Conservation (phyloP, 1,284 basidiomycete genomes). For the Leccinum solheimii region DNA sequence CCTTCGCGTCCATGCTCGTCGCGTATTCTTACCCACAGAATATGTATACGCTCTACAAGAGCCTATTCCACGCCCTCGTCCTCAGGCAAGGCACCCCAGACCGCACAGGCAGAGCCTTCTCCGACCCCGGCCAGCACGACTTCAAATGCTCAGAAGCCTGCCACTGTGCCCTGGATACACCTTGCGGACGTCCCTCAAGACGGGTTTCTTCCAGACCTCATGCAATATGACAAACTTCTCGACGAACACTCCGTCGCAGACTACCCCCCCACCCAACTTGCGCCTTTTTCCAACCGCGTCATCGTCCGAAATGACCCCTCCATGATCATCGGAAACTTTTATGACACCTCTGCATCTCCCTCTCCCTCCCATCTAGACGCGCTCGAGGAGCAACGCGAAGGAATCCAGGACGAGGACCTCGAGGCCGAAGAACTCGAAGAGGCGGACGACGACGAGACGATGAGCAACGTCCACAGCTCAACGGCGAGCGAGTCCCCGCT, state of each 20-base stretch:
- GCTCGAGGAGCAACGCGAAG: slow-evolving; percentile 11
- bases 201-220: slow-evolving; percentile 53
- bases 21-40: not conserved
- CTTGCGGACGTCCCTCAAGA: slow-evolving; percentile 27
- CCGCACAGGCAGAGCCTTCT: slow-evolving; percentile 1
- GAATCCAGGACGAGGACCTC: slow-evolving; percentile 6
- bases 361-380: slow-evolving; percentile 3
- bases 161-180: slow-evolving; percentile 17
- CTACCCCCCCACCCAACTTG: slow-evolving; percentile 50
- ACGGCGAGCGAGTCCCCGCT: slow-evolving; percentile 24
- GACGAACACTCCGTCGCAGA: slow-evolving; percentile 57
- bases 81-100: slow-evolving; percentile 3
- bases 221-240: slow-evolving; percentile 57
- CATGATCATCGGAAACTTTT: slow-evolving; percentile 31
- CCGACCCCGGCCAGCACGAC: slow-evolving; percentile 5
- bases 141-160: not conserved
- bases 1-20: slow-evolving; percentile 10
- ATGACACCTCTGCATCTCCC: slow-evolving; percentile 16
- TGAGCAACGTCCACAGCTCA: slow-evolving; percentile 23
- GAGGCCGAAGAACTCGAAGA: slow-evolving; percentile 24
- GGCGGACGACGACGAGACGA: slow-evolving; percentile 24
- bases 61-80: slow-evolving; percentile 18
- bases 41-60: slow-evolving; percentile 2
- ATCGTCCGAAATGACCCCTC: slow-evolving; percentile 60
- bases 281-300: slow-evolving; percentile 57